These are phyloP conservation scores for Ceratopteris richardii DNA, from an alignment of 75 land plant species.

Conservation along the genomic window DNA sequence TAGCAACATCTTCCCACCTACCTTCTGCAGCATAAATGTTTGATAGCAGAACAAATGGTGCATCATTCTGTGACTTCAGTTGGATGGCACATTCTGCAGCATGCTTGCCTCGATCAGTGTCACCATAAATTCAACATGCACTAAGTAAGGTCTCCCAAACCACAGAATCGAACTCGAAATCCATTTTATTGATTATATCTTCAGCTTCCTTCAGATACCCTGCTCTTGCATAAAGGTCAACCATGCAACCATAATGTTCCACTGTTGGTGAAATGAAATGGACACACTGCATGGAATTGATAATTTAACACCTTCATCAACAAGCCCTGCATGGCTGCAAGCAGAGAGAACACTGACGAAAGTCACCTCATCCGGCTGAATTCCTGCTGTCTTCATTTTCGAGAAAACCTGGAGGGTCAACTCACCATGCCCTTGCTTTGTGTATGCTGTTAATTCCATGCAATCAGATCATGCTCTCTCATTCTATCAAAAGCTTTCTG, in stretches of 20 bases:
- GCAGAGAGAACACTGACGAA: conserved; percentile 16
- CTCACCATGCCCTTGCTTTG: conserved; percentile 14
- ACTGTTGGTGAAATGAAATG: background rate
- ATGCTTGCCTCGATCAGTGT: conserved; percentile 8
- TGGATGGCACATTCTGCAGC: conserved; percentile 11
- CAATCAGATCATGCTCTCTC: conserved; percentile 1
- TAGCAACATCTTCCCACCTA: background rate
- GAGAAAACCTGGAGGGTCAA: conserved; percentile 12
- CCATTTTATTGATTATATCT: conserved; percentile 13
- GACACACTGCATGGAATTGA: conserved; percentile 8
- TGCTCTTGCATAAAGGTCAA: conserved; percentile 19
- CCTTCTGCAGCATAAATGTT: background rate
- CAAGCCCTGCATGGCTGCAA: conserved; percentile 16
- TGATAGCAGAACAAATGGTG: background rate
- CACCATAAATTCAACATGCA: conserved; percentile 8
- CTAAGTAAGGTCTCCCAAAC: conserved; percentile 13
- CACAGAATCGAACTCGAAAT: conserved; percentile 6
- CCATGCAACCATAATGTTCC: conserved; percentile 22
- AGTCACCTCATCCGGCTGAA: conserved; percentile 14
- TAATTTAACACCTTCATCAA: conserved; percentile 7
- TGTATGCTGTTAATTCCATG: conserved; percentile 19
- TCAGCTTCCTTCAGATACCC: conserved; percentile 13
- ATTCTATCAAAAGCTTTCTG: conserved; percentile 10
- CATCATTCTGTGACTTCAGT: conserved; percentile 6
- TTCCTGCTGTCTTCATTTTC: conserved; percentile 6